Conservation (phyloP, 352 stramenopile genomes). For the Phytophthora ohioensis region DNA sequence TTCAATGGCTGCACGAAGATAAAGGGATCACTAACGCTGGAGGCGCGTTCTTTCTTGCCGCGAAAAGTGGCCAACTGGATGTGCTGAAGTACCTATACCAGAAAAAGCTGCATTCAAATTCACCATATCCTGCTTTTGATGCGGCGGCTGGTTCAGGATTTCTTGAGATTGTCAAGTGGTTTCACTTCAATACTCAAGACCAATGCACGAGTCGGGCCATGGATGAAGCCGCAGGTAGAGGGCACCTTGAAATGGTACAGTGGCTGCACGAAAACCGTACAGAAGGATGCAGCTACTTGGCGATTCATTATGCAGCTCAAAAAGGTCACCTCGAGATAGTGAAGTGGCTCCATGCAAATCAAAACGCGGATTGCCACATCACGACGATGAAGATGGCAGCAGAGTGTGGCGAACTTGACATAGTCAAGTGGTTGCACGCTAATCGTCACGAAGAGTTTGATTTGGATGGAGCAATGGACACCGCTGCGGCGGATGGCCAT, state of each 20-base stretch:
- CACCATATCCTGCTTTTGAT: neutral
- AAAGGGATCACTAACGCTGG: neutral
- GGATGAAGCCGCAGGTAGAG: neutral
- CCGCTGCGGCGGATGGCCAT: no score
- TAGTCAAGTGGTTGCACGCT: no score
- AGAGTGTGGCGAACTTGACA: no score
- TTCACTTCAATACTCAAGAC: neutral
- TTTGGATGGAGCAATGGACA: no score
- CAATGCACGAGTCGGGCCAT: conserved; percentile 3
- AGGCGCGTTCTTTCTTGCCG: neutral
- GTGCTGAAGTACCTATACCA: conserved; percentile 10
- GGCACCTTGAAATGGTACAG: no score
- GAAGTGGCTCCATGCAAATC: neutral
- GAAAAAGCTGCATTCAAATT: neutral
- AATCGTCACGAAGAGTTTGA: no score
- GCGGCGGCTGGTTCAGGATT: neutral
- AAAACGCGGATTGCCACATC: no score
- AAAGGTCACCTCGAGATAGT: conserved; percentile 1
- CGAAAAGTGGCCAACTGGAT: conserved; percentile 2
- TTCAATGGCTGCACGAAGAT: conserved; percentile 4
- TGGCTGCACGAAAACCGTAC: neutral
- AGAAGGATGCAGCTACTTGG: conserved; percentile 2
- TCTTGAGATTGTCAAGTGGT: conserved; percentile 1
- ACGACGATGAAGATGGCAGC: no score
- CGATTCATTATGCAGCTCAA: neutral